Evolutionary conservation across 768 basidiomycete species (phyloP), one percentile per base, ranked within the genome.

Genomic region (Mycena vitilis): DNA sequence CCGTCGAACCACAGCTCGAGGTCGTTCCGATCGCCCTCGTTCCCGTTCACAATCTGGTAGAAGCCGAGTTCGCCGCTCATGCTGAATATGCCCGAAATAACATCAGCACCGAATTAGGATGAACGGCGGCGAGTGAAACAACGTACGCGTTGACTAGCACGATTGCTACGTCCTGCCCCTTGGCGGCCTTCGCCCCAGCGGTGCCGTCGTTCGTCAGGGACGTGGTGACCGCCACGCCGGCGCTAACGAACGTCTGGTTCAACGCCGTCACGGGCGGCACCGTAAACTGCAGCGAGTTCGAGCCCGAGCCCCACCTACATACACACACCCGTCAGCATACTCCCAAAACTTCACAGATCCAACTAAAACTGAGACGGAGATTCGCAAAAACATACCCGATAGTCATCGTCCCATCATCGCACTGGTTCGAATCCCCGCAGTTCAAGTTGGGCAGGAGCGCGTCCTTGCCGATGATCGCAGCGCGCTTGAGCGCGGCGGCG

Each of bases 11-110:
- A 90, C 3, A 90, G 78, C 23, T 84, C 82, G 5, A 91, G 77
- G 72, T 90, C 88, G 58, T 87, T 86, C 57, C 81, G 81, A 73
- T 91, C 89, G 5, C 90, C 90, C 40, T 77, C 76, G 66, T 91
- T 91, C 11, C 88, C 88, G 25, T 87, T 86, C 0, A 93, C 90
- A 13, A 82, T 81, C 12, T 84, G 79, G 73, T 92, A 93, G 75
- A 86, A 78, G 0, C 85, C 85, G 12, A 86, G 79, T 65, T 87
- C 85, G 18, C 85, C 84, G 60, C 85, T 85, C 82, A 84, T 83
- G 0, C 86, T 86, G 38, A 23, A 74, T 2, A 76, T 75, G 47
- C 78, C 74, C n/a, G 20, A 15, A 16, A n/a, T 23, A 18, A 34
- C 22, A 60, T 47, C 47, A 47, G 20, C 5, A 84, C 66, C 94